Conservation (phyloP, 2,329 filamentous ascomycete species). For the Colletotrichum gigasporum region DNA sequence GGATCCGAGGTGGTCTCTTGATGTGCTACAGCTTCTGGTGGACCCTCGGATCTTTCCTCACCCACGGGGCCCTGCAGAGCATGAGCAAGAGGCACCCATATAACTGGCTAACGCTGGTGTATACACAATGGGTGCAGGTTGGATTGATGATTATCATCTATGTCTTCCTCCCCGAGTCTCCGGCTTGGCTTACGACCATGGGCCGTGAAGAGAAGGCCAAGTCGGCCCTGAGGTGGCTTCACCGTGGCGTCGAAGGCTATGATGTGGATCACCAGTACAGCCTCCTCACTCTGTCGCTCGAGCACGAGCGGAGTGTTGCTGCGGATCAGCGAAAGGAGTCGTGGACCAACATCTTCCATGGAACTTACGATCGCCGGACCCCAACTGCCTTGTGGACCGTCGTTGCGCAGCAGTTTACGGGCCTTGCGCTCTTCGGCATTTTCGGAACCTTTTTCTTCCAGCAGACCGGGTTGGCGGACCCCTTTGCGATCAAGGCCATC, state of each 20-base stretch:
- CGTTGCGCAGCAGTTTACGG: constrained; percentile 36
- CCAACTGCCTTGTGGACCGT: constrained; percentile 24
- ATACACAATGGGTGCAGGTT: constrained; percentile 55
- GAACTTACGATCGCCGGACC: constrained; percentile 39
- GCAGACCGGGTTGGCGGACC: constrained; percentile 40
- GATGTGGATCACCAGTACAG: constrained; percentile 40
- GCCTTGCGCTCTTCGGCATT: constrained; percentile 33
- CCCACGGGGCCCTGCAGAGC: constrained; percentile 48
- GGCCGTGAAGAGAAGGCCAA: constrained; percentile 32
- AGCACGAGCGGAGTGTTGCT: constrained; percentile 37
- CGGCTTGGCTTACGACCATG: constrained; percentile 45
- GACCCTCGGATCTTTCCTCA: constrained; percentile 50
- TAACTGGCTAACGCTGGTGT: constrained; percentile 49
- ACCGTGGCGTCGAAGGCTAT: constrained; percentile 36
- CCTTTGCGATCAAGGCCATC: constrained; percentile 36
- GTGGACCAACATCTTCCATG: constrained; percentile 40
- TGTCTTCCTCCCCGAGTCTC: constrained; percentile 47
- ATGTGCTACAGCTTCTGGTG: constrained; percentile 56
- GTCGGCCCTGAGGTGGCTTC: constrained; percentile 29
- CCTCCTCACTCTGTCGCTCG: constrained; percentile 31
- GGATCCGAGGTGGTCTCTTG: constrained; percentile 48
- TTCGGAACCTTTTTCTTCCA: constrained; percentile 45
- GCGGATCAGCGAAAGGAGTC: constrained; percentile 35
- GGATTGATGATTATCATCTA: constrained; percentile 50
- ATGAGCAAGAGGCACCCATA: constrained; percentile 41